phyloP scores from a whole-genome alignment of 306 rosid genomes.

The Crotalaria pallida region DNA sequence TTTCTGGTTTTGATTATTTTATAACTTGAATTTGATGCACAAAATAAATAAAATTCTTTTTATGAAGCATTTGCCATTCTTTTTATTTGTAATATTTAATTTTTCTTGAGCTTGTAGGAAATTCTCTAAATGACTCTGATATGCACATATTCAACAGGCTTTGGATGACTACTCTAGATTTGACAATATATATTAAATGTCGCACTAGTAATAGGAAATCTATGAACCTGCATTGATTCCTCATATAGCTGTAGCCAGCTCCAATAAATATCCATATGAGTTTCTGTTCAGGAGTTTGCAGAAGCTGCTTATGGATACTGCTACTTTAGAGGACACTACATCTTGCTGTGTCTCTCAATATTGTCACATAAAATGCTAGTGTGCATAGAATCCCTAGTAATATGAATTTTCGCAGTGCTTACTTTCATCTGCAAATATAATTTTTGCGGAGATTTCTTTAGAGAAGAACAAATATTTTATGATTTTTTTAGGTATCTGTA shows the following conservation, averaged over 20 bases:
- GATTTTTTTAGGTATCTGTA: slow-evolving; percentile 57
- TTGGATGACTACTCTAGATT: background rate
- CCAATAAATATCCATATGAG: slow-evolving; percentile 62
- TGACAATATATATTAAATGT: background rate
- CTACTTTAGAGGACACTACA: slow-evolving; percentile 57
- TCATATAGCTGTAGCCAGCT: slow-evolving; percentile 70
- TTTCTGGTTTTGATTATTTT: slow-evolving; percentile 1
- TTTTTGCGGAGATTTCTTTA: slow-evolving; percentile 61
- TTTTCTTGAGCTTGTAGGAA: background rate
- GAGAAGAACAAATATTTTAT: slow-evolving; percentile 55
- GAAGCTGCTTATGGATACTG: slow-evolving; percentile 71
- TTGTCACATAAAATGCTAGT: slow-evolving; percentile 2
- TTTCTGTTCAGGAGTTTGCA: slow-evolving; percentile 76
- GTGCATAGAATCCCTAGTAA: background rate
- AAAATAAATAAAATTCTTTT: background rate
- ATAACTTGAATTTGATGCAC: slow-evolving; percentile 12
- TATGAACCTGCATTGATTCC: slow-evolving; percentile 75
- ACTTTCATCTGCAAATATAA: slow-evolving; percentile 40
- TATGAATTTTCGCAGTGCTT: background rate
- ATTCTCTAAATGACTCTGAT: background rate
- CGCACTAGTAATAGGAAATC: slow-evolving; percentile 36
- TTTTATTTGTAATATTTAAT: background rate
- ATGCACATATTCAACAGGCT: background rate
- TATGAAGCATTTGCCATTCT: background rate
- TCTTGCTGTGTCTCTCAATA: slow-evolving; percentile 22